Conservation (phyloP, 371 early-diverging fungal species). For the Massospora cicadina region DNA sequence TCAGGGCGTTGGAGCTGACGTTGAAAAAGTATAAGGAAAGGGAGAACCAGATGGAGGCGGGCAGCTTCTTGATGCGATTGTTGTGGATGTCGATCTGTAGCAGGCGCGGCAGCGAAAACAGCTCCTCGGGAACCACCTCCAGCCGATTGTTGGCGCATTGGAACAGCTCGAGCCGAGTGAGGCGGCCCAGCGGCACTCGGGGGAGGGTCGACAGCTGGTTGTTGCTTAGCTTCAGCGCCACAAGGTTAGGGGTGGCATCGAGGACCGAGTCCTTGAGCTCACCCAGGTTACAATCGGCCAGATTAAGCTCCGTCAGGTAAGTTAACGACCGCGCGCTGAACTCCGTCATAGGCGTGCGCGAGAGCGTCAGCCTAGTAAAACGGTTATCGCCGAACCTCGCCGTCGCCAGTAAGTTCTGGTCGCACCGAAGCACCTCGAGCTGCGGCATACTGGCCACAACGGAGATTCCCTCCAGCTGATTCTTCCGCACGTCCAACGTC, state of each 20-base stretch:
- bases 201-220: conserved; percentile 45
- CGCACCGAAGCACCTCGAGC: conserved; percentile 37
- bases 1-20: conserved; percentile 60
- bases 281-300: conserved; percentile 6
- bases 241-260: conserved; percentile 25
- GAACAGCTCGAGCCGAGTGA: conserved; percentile 21
- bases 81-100: conserved; percentile 32
- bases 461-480: conserved; percentile 42
- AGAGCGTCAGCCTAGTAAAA: conserved; percentile 16
- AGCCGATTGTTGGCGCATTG: conserved; percentile 6
- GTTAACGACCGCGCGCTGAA: conserved; percentile 26
- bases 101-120: conserved; percentile 31
- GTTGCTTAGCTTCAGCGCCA: conserved; percentile 38
- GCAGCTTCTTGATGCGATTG: conserved; percentile 53
- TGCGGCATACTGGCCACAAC: conserved; percentile 31
- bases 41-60: conserved; percentile 74
- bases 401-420: conserved; percentile 38
- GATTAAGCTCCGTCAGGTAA: conserved; percentile 25
- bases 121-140: neutral
- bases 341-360: conserved; percentile 17
- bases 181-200: conserved; percentile 52
- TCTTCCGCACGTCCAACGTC: conserved; percentile 57
- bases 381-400: neutral
- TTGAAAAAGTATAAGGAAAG: conserved; percentile 43
- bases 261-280: conserved; percentile 30